Conservation (phyloP, 2,329 filamentous ascomycete species). For the Massarina eburnea region DNA sequence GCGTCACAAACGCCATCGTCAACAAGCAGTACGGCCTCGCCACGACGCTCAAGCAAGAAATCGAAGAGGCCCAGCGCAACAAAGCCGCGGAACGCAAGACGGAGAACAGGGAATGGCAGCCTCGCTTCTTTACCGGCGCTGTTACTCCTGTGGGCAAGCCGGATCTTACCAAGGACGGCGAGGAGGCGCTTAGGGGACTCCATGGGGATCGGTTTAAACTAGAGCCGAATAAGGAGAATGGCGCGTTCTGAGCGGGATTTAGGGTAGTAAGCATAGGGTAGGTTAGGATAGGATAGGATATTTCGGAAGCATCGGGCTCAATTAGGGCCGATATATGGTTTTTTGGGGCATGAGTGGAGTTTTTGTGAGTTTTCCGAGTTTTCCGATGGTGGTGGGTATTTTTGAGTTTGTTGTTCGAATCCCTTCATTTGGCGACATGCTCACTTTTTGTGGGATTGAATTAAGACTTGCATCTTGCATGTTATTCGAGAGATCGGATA, state of each 20-base stretch:
- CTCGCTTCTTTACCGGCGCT: slow-evolving; percentile 78
- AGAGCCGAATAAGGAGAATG: slow-evolving; percentile 47
- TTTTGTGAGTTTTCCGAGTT: slow-evolving; percentile 1
- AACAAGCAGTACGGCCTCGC: slow-evolving; percentile 82
- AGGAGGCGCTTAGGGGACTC: slow-evolving; percentile 57
- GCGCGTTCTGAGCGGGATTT: slow-evolving; percentile 31
- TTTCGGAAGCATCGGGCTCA: too few relatives aligned
- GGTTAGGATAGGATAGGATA: too few relatives aligned
- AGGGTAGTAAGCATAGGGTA: too few relatives aligned
- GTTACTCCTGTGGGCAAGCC: slow-evolving; percentile 64
- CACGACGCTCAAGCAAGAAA: slow-evolving; percentile 82
- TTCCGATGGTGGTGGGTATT: too few relatives aligned
- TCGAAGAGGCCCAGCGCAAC: slow-evolving; percentile 86
- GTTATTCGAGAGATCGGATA: too few relatives aligned
- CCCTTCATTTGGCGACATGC: slow-evolving; percentile 3
- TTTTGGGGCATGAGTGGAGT: slow-evolving; percentile 6
- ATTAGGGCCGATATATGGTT: background rate
- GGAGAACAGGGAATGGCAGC: slow-evolving; percentile 70
- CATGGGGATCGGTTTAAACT: slow-evolving; percentile 55
- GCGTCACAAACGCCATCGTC: slow-evolving; percentile 82
- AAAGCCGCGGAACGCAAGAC: slow-evolving; percentile 79
- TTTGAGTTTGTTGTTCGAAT: too few relatives aligned
- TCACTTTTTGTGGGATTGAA: background rate
- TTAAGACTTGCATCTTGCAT: too few relatives aligned
- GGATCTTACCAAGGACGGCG: slow-evolving; percentile 64